Evolutionary conservation across 2,329 filamentous ascomycete genomes (phyloP), one percentile per base, ranked within the genome.

Genomic region (Beauveria bassiana): DNA sequence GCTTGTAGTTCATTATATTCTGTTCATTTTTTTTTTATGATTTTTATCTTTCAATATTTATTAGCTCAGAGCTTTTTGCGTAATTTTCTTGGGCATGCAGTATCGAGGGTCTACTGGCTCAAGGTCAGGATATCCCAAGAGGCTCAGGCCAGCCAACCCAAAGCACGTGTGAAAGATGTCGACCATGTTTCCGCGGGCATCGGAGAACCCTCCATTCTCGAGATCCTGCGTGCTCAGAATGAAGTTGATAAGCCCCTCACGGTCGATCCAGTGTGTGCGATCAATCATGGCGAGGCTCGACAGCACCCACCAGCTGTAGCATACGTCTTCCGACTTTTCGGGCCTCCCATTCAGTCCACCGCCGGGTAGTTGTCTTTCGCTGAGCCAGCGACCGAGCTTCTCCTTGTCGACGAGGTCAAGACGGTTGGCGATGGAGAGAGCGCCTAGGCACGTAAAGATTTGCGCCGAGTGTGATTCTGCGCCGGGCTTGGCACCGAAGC

Each of bases 241-340:
- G 75, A 96, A 99, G 26, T 75, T 74, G 57, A 86, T 82, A 68
- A 99, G 82, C 70, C 90, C 90, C 62, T 87, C 81, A 55, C 86
- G 84, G 77, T 99, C 91, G 71, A 99, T 96, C 95, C 95, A 99
- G 73, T 97, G 90, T 59, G 92, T 82, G 61, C 88, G 87, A 59
- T 83, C 86, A 67, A 99, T 90, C 82, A 98, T 97, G 51, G 89
- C 88, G 67, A 99, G 78, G 72, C 93, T 96, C 71, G 90, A 93
- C 70, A 93, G 78, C 50, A 98, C 95, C 95, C 95, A 99, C 95
- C 95, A 99, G 73, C 91, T 96, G 77, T 99, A 99, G 77, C 95
- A 99, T 16, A 96, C 93, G 73, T 99, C 95, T 72, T 96, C 93
- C 65, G 90, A 78, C 79, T 99, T 99, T 77, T 98, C 95, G 0